These are phyloP conservation scores for Bipolaris oryzae DNA, from an alignment of 2,329 filamentous ascomycete genomes.

Conservation along the genomic window DNA sequence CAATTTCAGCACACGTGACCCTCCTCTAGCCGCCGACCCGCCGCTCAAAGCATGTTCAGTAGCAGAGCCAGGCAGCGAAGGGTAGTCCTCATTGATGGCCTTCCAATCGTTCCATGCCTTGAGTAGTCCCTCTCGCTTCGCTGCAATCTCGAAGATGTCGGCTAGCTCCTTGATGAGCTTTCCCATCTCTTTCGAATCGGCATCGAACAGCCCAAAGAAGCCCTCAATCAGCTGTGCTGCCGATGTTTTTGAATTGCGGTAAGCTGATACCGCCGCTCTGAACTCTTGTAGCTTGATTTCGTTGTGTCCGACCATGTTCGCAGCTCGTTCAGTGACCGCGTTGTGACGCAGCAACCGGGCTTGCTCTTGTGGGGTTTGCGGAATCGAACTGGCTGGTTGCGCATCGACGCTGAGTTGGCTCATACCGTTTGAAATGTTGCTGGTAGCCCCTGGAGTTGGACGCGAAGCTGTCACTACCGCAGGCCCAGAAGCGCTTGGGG, in stretches of 20 bases:
- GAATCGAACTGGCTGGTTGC: slow-evolving; percentile 22
- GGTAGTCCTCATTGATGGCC: slow-evolving; percentile 94
- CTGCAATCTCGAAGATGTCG: slow-evolving; percentile 85
- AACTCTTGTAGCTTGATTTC: slow-evolving; percentile 76
- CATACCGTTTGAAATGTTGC: slow-evolving; percentile 28
- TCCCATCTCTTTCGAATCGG: slow-evolving; percentile 78
- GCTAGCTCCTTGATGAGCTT: slow-evolving; percentile 90
- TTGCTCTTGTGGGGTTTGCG: slow-evolving; percentile 73
- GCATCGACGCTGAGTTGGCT: slow-evolving; percentile 43
- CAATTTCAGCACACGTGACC: slow-evolving; percentile 68
- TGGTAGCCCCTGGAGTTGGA: slow-evolving; percentile 26
- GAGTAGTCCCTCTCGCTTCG: slow-evolving; percentile 74
- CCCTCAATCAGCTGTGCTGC: slow-evolving; percentile 81
- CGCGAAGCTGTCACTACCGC: slow-evolving; percentile 50
- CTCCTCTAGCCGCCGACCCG: slow-evolving; percentile 56
- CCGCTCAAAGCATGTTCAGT: slow-evolving; percentile 50
- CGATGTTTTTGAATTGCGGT: slow-evolving; percentile 70
- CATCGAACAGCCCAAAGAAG: slow-evolving; percentile 87
- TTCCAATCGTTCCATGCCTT: slow-evolving; percentile 95
- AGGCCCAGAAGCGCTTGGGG: slow-evolving; percentile 46
- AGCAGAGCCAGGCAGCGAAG: slow-evolving; percentile 75
- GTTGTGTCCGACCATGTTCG: slow-evolving; percentile 80
- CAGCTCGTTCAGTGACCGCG: slow-evolving; percentile 84
- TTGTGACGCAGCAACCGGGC: slow-evolving; percentile 80
- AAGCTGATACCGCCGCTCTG: slow-evolving; percentile 78